Conservation (phyloP, 139 green algal genomes). For the Tetradesmus lagerheimii region DNA sequence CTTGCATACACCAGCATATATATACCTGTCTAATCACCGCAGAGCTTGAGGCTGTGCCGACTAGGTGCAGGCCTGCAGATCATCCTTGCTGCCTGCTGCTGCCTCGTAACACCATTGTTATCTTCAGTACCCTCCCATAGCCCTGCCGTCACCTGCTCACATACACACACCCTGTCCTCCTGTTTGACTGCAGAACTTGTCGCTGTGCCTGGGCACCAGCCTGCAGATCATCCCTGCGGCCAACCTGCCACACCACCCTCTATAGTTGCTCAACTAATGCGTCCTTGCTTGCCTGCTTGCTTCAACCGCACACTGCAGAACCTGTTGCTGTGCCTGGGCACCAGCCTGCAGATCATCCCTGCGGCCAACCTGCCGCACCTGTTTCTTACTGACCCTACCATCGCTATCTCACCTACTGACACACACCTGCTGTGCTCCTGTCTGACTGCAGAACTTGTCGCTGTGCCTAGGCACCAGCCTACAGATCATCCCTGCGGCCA, state of each 20-base stretch:
- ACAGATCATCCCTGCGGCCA: constrained; percentile 91
- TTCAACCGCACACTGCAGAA: too few relatives aligned
- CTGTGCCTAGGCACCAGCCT: constrained; percentile 92
- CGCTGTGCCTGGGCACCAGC: constrained; percentile 89
- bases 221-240: constrained; percentile 92
- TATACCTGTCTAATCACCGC: too few relatives aligned
- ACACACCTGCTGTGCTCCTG: too few relatives aligned
- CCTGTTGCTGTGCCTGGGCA: constrained; percentile 88
- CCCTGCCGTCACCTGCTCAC: too few relatives aligned
- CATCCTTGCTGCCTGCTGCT: too few relatives aligned
- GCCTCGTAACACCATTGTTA: too few relatives aligned
- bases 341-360: constrained; percentile 91
- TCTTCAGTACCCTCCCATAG: background rate
- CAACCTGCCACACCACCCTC: constrained; percentile 74
- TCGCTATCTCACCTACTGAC: too few relatives aligned
- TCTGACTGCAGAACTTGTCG: constrained; percentile 81
- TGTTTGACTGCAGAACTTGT: constrained; percentile 83
- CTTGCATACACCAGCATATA: too few relatives aligned
- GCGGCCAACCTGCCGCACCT: constrained; percentile 83
- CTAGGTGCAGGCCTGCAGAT: constrained; percentile 94
- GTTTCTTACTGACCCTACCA: too few relatives aligned
- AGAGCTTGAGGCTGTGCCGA: constrained; percentile 84
- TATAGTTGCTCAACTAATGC: background rate
- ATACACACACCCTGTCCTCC: too few relatives aligned
- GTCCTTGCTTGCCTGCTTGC: background rate